A percentile compares a stretch with the other conserved stretches of the same genome.
Conservation (phyloP, 306 rosid species). For the Arachis stenosperma region DNA sequence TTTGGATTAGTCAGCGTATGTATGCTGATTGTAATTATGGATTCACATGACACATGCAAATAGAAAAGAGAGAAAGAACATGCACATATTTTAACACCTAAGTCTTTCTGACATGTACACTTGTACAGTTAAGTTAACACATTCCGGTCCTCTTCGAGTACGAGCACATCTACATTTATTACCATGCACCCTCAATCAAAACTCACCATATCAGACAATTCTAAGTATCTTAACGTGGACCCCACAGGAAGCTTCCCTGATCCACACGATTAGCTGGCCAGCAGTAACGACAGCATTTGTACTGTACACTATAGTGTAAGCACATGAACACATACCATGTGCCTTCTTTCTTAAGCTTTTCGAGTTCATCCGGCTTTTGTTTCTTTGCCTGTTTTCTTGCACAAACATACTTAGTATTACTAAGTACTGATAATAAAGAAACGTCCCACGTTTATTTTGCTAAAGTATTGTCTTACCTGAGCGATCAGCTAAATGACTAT, state of each 20-base stretch:
- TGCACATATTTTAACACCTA: constrained; percentile 1
- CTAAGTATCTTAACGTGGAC: background rate
- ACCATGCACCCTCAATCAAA: constrained; percentile 26
- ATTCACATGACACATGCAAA: too few species aligned
- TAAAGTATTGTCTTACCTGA: too few species aligned
- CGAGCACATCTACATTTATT: constrained; percentile 4
- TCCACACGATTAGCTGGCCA: constrained; percentile 39
- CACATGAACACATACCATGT: constrained; percentile 3
- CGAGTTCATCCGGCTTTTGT: background rate
- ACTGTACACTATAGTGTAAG: constrained; percentile 10
- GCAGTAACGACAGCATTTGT: constrained; percentile 29
- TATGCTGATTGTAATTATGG: too few species aligned
- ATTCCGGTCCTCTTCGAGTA: background rate
- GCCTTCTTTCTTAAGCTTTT: constrained; percentile 42
- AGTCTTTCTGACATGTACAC: background rate
- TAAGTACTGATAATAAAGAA: background rate
- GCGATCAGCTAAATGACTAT: too few species aligned
- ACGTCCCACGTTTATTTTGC: background rate
- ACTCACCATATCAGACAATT: background rate
- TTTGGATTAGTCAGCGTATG: too few species aligned
- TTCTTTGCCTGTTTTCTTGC: background rate
- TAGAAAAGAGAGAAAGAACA: background rate
- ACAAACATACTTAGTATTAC: background rate
- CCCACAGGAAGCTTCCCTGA: constrained; percentile 45
- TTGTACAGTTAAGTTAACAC: background rate